A percentile compares a stretch with the other conserved stretches of the same genome.
Evolutionary conservation across 2,329 filamentous ascomycete genomes (phyloP).

Genomic region (Claviceps arundinis): DNA sequence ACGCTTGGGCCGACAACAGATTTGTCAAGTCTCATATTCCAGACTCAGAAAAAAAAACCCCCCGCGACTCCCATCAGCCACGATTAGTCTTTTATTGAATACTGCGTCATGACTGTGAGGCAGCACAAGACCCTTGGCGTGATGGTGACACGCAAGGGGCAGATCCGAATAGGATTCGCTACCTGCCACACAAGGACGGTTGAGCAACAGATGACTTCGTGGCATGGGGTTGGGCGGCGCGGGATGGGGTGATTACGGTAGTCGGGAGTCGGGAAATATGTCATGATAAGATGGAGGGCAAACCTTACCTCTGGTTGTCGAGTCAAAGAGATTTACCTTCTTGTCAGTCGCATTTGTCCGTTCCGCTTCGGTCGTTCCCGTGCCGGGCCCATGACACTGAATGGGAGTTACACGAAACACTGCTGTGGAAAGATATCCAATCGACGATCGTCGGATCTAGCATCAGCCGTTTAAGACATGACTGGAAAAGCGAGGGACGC

Average conservation of each 20-base stretch:
- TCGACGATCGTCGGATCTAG: neutral
- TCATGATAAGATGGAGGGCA: neutral
- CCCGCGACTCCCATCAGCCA: neutral
- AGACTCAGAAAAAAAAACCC: neutral
- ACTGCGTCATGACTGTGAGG: neutral
- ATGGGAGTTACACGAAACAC: neutral
- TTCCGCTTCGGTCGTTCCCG: neutral
- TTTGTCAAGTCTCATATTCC: neutral
- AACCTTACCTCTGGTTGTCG: neutral
- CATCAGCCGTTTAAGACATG: neutral
- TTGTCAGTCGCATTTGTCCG: neutral
- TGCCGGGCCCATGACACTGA: neutral
- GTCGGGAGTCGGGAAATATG: neutral
- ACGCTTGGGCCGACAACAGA: neutral
- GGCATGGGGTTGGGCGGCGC: no score
- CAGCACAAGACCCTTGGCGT: neutral
- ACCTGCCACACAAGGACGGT: neutral
- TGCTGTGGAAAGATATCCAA: neutral
- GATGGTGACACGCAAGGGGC: neutral
- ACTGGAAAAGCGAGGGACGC: neutral
- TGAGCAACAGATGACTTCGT: neutral
- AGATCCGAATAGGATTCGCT: neutral
- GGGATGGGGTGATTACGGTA: neutral
- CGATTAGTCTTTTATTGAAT: neutral
- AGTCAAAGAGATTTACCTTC: neutral